These are phyloP conservation scores for Colletotrichum caudatum DNA, from an alignment of 2,329 filamentous ascomycete species.

Conservation along the genomic window DNA sequence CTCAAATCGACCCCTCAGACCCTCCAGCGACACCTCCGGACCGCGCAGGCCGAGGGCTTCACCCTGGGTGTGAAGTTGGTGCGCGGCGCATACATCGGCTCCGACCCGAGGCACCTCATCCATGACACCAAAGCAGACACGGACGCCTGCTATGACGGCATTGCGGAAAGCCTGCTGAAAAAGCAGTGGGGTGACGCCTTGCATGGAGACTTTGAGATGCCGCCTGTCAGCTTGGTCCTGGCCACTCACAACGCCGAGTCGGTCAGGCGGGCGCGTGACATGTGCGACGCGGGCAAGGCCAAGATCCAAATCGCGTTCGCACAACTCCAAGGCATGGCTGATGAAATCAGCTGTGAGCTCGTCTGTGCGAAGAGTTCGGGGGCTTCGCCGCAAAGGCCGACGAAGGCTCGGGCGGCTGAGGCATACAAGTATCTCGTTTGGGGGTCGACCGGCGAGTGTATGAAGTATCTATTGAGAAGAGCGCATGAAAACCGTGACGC, in stretches of 20 bases:
- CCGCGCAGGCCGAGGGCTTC: conserved; percentile 70
- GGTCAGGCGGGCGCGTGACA: conserved; percentile 67
- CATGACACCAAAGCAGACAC: conserved; percentile 79
- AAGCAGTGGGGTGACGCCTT: conserved; percentile 66
- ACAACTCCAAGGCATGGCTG: conserved; percentile 77
- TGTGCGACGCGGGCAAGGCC: conserved; percentile 60
- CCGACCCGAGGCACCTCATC: conserved; percentile 77
- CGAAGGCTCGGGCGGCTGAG: conserved; percentile 41
- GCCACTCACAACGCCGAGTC: conserved; percentile 86
- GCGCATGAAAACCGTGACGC: conserved; percentile 80
- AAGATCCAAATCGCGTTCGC: conserved; percentile 55
- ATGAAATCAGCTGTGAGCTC: conserved; percentile 83
- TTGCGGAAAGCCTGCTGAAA: conserved; percentile 75
- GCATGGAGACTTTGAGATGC: conserved; percentile 59
- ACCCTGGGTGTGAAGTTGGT: conserved; percentile 81
- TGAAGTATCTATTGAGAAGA: conserved; percentile 78
- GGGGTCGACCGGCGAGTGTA: conserved; percentile 81
- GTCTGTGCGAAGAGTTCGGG: conserved; percentile 46
- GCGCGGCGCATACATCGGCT: conserved; percentile 78
- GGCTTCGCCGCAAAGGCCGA: conserved; percentile 7
- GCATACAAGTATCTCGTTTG: conserved; percentile 77
- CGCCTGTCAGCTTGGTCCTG: conserved; percentile 74
- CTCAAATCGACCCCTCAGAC: conserved; percentile 71
- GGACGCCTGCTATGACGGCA: conserved; percentile 77
- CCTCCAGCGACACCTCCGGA: conserved; percentile 69